Evolutionary conservation across 2,329 filamentous ascomycete genomes (phyloP), one percentile per base, ranked within the genome.

Genomic region (Verticillium isaacii): DNA sequence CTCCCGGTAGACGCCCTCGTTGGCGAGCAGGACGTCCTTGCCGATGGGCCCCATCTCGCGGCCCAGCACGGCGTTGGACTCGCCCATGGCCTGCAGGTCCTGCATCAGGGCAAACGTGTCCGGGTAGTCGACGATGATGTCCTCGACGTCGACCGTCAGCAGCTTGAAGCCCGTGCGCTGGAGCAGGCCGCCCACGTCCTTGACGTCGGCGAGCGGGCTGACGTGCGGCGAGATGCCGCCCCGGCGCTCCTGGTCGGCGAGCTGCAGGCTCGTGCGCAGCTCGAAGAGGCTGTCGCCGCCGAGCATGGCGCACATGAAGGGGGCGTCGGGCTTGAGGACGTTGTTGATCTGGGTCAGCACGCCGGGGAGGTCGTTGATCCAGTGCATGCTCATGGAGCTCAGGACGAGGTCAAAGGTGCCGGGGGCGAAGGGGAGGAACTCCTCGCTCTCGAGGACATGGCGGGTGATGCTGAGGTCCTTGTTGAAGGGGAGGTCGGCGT

Each of bases 241-340:
- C 23, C 91, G 84, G 17, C 94, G 85, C 71, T 99, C 95, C 69
- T 92, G 86, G 74, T 97, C 93, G 3, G 95, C 94, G 2, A 99
- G 83, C 76, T 99, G 95, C 15, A 99, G 81, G 37, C 93, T 95
- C 0, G 94, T 96, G 37, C 95, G 91, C 60, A 99, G 83, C 80
- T 99, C 95, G 72, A 89, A 99, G 1, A 99, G 82, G 8, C 91
- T 94, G 74, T 99, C 95, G 0, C 95, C 95, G 61, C 95, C 95
- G 64, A 97, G 89, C 93, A 99, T 99, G 67, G 94, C 94, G 15
- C 91, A 94, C 56, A 99, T 88, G 72, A 99, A 97, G 1, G 96
- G 93, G 61, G 85, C 84, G 74, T 99, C 95, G 0, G 94, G 93
- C 75, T 96, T 96, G 32, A 99, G 83, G 37, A 96, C 80, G 66